Evolutionary conservation across 805 yeast species (phyloP), one percentile per base, ranked within the genome.

Genomic region (Torulaspora maleeae): DNA sequence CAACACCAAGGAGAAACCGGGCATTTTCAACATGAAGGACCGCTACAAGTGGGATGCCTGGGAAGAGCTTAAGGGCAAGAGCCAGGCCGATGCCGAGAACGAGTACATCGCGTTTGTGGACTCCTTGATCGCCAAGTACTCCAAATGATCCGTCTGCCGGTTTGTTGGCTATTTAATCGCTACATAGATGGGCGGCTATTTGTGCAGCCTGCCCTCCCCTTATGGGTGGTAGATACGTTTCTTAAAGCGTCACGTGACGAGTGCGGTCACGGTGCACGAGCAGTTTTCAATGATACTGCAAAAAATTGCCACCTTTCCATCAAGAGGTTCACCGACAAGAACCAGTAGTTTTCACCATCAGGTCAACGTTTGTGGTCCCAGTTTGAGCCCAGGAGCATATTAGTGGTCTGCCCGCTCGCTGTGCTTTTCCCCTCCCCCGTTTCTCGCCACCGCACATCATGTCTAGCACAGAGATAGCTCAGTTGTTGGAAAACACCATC

Each of bases 21-120:
- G 96, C 52, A 71, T 86, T 48, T 87, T 93, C 68, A 95, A 89
- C 72, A 77, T 93, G 73, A 88, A 85, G 74, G 97, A 91, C 57
- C 89, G 95, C 72, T 86, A 86, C 79, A 93, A 93, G 77, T 93
- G 98, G 98, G 91, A 90, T 65, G 78, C 98, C 7, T 93, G 98
- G 98, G 83, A 83, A 60, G 82, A 80, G 59, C 73, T 83, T 62
- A 84, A 86, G 73, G 99, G 99, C 47, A 78, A 78, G 50, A 70
- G 88, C 33, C 86, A 85, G 70, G 95, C 80, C 57, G 97, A 88
- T 28, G 99, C 99, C 49, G 98, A 91, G 75, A 53, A 76, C 58
- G 76, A 88, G 68, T 79, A 85, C 73, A 85, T 85, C 61, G 82
- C 66, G 8, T 70, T 84, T 36, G 91, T 80, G 43, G 80, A 79